Evolutionary conservation across 176 grass and related monocot species (phyloP), one percentile per base, ranked within the genome.

Genomic region (Phyllostachys edulis): DNA sequence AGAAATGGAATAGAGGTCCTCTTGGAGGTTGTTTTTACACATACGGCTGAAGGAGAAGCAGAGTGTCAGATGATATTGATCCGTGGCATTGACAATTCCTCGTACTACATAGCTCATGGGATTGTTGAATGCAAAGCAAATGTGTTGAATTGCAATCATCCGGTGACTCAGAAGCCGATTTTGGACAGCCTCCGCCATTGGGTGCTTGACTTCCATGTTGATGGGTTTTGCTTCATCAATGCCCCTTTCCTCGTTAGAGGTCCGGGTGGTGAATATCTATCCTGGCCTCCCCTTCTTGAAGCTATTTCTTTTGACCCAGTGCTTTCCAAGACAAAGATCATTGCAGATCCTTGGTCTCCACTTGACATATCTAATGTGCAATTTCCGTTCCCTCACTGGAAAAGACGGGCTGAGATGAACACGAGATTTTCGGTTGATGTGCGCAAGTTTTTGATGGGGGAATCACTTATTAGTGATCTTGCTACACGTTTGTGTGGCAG

Each of bases 121-220:
- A 67, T 87, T 27, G 65, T 42, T 45, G 85, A 79, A 77, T 88
- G 67, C 73, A 68, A 84, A 69, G 41, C 63, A 14, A 76, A 73
- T 57, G n/a, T 81, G 73, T 65, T 98, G 77, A 95, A 95, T 78
- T 95, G 93, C 73, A 89, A 90, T 71, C 84, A 77, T 66, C 87
- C 87, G 0, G 78, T 98, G 61, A 83, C 94, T 41, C 87, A 95
- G 82, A 89, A 79, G 78, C 65, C 95, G 76, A 98, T 98, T 87
- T 90, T 98, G 88, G 93, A 95, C 68, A 95, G 96, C 84, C 96
- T 98, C 47, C 93, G 87, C 17, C 88, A 93, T 89, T 98, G 96
- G 96, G 91, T 92, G 38, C 56, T 95, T 63, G 96, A 98, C 61
- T 98, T 94, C 80, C 96, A 92, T 87, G 80, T 98, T 74, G 96